Evolutionary conservation across 495 filamentous ascomycete genomes (phyloP).

Genomic region (Articulospora tetracladia): DNA sequence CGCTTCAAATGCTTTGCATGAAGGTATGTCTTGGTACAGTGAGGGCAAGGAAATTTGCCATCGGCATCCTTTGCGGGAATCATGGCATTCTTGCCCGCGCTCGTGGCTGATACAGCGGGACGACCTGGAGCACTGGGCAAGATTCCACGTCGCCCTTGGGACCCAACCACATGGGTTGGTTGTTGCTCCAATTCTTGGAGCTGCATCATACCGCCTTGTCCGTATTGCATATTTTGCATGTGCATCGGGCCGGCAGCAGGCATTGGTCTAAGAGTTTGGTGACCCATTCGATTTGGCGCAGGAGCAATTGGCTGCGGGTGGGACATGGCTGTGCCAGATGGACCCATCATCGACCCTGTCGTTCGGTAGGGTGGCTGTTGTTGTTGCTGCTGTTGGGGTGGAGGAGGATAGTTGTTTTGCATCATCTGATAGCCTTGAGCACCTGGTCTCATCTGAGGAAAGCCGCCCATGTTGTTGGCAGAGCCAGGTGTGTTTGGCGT

Average conservation of each 20-base stretch:
- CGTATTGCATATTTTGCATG: slow-evolving; percentile 44
- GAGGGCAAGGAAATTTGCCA: slow-evolving; percentile 94
- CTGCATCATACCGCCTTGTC: slow-evolving; percentile 32
- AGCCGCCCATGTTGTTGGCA: slow-evolving; percentile 38
- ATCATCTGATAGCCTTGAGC: slow-evolving; percentile 19
- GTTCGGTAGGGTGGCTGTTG: slow-evolving; percentile 55
- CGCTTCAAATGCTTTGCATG: slow-evolving; percentile 97
- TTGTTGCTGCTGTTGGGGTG: slow-evolving; percentile 42
- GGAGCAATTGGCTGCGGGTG: slow-evolving; percentile 72
- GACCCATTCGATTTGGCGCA: slow-evolving; percentile 47
- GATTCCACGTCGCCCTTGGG: slow-evolving; percentile 84
- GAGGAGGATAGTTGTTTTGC: slow-evolving; percentile 34
- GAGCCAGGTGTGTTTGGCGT: slow-evolving; percentile 56
- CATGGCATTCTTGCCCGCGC: slow-evolving; percentile 66
- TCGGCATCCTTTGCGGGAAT: slow-evolving; percentile 92
- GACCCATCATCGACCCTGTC: slow-evolving; percentile 60
- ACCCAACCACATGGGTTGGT: slow-evolving; percentile 87
- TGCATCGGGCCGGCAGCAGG: slow-evolving; percentile 52
- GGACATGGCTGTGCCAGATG: slow-evolving; percentile 58
- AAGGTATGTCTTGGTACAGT: slow-evolving; percentile 96
- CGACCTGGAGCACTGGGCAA: slow-evolving; percentile 86
- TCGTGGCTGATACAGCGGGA: slow-evolving; percentile 55
- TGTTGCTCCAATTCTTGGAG: slow-evolving; percentile 44
- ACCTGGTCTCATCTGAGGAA: slow-evolving; percentile 21
- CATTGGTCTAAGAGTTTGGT: slow-evolving; percentile 53